Base-by-base conservation (phyloP, 805 yeast species). In the Kodamaea laetipori region DNA sequence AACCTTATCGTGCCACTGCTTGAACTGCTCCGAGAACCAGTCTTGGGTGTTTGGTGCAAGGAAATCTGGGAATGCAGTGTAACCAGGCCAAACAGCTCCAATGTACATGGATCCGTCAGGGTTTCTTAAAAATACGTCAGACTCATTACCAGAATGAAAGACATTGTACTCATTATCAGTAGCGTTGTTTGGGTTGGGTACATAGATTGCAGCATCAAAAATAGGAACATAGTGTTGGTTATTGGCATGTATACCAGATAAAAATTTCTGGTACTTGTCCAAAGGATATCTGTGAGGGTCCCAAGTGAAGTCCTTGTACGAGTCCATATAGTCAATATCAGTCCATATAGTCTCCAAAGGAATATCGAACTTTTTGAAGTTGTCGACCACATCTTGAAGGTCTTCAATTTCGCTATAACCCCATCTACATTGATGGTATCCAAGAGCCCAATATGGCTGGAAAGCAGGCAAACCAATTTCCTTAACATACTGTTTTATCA, bases 61-160 rank as follows among this genome's bases (percentile, higher is more conserved):
- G 39, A 56, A 60, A 39, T 60, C 65, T 10, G 65, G 65, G 53
- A 52, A 60, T 4, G 48, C 65, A 28, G 64, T 60, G 46, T 48
- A 57, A 1, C 65, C 64, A 9, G 63, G 65, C 64, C 65, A 60
- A 10, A 60, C 65, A 8, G 58, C 60, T 25, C 65, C 65, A 35
- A 60, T 54, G 37, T 60, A 60, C 27, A 48, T 23, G 9, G 62
- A 54, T 6, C 63, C 63, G 45, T 60, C 60, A 4, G 60, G 58
- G 37, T 55, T 55, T 47, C 48, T 58, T 37, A 58, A 41, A 42
- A 51, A 58, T 11, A 48, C 56, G 27, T 56, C 55, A 1, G 53
- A 28, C 7, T 41, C 52, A 18, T 48, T 48, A 21, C 62, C 62
- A 1, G 38, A 28, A 15, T 47, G 48, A 49, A 52, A 56, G 3